Evolutionary conservation across 768 basidiomycete genomes (phyloP).

Genomic region (Boletus sp.): DNA sequence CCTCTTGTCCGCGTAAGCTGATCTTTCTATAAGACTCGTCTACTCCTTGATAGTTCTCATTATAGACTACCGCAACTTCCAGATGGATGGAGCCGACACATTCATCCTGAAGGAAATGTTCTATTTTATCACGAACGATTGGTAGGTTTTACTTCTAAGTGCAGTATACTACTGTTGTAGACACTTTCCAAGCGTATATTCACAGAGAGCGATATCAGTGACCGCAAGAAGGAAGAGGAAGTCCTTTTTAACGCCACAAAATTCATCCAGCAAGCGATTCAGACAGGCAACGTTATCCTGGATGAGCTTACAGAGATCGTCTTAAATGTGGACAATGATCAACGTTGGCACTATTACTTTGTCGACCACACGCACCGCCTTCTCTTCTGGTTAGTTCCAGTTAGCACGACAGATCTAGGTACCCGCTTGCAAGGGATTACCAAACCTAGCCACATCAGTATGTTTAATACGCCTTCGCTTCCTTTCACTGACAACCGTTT

Average conservation of each 20-base stretch:
- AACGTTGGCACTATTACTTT: slow-evolving; percentile 13
- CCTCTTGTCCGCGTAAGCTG: slow-evolving; percentile 8
- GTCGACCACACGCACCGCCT: slow-evolving; percentile 16
- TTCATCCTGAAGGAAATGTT: slow-evolving; percentile 15
- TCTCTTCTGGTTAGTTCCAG: slow-evolving; percentile 16
- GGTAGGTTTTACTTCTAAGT: neutral
- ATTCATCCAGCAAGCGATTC: slow-evolving; percentile 6
- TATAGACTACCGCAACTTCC: neutral
- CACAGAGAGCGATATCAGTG: slow-evolving; percentile 10
- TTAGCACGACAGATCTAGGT: neutral
- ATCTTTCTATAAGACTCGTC: neutral
- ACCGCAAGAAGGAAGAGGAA: neutral
- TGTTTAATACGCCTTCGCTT: neutral
- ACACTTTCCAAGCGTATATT: slow-evolving; percentile 13
- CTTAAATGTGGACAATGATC: slow-evolving; percentile 1
- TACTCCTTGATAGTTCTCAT: neutral
- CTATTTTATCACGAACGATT: slow-evolving; percentile 13
- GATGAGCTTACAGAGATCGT: slow-evolving; percentile 14
- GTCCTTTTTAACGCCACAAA: neutral
- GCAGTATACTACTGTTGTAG: neutral
- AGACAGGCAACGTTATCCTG: neutral
- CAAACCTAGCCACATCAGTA: neutral
- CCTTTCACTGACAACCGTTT: neutral
- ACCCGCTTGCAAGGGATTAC: slow-evolving; percentile 5
- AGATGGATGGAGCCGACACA: slow-evolving; percentile 3